Base-by-base conservation (phyloP, 495 filamentous ascomycete species). In the Lentithecium fluviatile region DNA sequence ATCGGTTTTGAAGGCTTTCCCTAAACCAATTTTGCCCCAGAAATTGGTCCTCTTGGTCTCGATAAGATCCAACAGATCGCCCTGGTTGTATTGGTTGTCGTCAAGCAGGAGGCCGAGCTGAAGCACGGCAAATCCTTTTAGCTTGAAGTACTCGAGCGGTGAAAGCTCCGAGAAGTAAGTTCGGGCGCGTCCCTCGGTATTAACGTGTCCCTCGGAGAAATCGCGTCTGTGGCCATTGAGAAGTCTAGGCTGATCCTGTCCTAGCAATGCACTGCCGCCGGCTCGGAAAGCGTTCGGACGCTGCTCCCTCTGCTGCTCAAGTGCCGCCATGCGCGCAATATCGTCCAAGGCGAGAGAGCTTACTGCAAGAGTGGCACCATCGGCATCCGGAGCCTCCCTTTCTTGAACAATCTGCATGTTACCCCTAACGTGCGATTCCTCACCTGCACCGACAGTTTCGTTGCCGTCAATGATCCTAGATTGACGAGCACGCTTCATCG, bases 11-110 rank as follows among this genome's bases (percentile, higher is more conserved):
- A 98, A 98, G 12, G 92, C 93, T 67, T 95, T 95, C 51, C 93
- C 93, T 60, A 98, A 94, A 62, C 93, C 93, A 58, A 97, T 95
- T 67, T 95, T 95, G 65, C 89, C 90, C 94, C 94, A 99, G 76
- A 97, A 95, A 2, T 88, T 97, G 10, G 88, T 85, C 69, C 96
- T 94, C 65, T 87, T 86, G 15, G 89, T 91, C 70, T 97, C 95
- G 52, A 99, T 97, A 32, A 99, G 81, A 50, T 89, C 85, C 11
- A 99, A 81, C n/a, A 99, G 77, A 70, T 99, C 95, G 62, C 97
- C 95, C 66, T 97, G 80, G 19, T 88, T 89, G 75, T 97, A 97
- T 64, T 93, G 83, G 13, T 85, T 57, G 1, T 68, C 87, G 59
- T 95, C 90, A 20, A 97, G 78, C 74, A 97, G 79, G 0, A 94